Evolutionary conservation across 441 rosid species (phyloP), one percentile per base, ranked within the genome.

Genomic region (Erodium moschatum): DNA sequence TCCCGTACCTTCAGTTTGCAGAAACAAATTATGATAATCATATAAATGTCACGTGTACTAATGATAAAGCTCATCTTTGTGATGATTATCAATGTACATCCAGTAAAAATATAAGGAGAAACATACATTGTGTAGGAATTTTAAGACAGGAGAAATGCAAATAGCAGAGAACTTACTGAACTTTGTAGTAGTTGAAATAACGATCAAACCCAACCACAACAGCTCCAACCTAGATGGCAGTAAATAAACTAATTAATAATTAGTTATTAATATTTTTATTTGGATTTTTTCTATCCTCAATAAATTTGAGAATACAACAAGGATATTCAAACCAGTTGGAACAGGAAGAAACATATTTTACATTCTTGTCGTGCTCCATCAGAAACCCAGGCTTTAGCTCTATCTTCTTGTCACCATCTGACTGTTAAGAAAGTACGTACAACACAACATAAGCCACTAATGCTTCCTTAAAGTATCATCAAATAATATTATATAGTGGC

Each of bases 171-270:
- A 76, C 85, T 73, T 82, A 88, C 90, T 88, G 93, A 62, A 88
- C 74, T 80, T 88, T 88, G 82, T 83, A 86, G 85, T 88, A 88
- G 78, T 86, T 88, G 78, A 88, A 86, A 74, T 80, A 83, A 40
- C 93, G 87, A 76, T 86, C 89, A 68, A 88, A 88, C 74, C 93
- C 90, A 82, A 88, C 90, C 56, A 86, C 90, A 50, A 88, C 93
- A 77, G 90, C 90, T 62, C 93, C 93, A 13, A 88, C 93, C 93
- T 88, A 73, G n/a, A 70, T 19, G 58, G 6, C 27, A 81, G 69
- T 42, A 69, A 67, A 71, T 65, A 74, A 74, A 68, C 60, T 63
- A 74, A 58, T 35, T 48, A 62, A 54, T 1, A 11, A 29, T 60
- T 33, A 5, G 38, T 33, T 33, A 33, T 33, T 33, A 33, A 33